Conservation (phyloP, 1,139 yeast species). For the Geotrichum bryndzae region DNA sequence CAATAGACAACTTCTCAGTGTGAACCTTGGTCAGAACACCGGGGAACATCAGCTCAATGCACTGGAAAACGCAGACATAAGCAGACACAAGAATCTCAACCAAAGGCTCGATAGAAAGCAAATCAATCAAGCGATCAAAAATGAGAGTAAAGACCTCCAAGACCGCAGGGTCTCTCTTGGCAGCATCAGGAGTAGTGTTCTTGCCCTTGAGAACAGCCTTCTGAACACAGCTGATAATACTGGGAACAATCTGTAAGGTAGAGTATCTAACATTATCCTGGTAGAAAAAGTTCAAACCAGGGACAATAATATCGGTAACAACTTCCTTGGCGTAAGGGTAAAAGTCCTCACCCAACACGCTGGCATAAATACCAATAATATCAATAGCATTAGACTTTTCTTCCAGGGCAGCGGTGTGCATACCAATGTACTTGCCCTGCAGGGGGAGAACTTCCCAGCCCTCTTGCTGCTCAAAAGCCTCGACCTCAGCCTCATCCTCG, state of each 20-base stretch:
- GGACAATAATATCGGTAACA: conserved; percentile 71
- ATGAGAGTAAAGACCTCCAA: conserved; percentile 67
- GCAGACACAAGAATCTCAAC: conserved; percentile 77
- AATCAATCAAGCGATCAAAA: conserved; percentile 60
- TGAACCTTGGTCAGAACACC: conserved; percentile 52
- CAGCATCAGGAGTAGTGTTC: conserved; percentile 41
- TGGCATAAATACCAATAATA: conserved; percentile 78
- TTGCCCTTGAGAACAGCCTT: conserved; percentile 25
- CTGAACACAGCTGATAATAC: conserved; percentile 57
- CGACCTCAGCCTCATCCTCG: conserved; percentile 82
- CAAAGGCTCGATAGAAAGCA: conserved; percentile 71
- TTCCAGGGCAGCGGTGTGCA: conserved; percentile 85
- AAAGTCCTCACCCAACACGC: conserved; percentile 75
- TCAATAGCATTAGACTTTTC: conserved; percentile 93
- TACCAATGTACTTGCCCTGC: conserved; percentile 90
- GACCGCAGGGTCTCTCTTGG: conserved; percentile 40
- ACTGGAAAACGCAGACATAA: conserved; percentile 65
- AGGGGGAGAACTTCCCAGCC: conserved; percentile 94
- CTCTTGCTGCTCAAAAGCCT: conserved; percentile 73
- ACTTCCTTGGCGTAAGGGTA: conserved; percentile 78
- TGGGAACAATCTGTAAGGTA: conserved; percentile 79
- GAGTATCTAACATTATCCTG: conserved; percentile 93
- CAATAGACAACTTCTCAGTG: conserved; percentile 51
- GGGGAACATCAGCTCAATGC: conserved; percentile 62
- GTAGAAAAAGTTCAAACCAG: conserved; percentile 82